Evolutionary conservation across 2,329 filamentous ascomycete genomes (phyloP).

Genomic region (Sclerotinia subarctica): DNA sequence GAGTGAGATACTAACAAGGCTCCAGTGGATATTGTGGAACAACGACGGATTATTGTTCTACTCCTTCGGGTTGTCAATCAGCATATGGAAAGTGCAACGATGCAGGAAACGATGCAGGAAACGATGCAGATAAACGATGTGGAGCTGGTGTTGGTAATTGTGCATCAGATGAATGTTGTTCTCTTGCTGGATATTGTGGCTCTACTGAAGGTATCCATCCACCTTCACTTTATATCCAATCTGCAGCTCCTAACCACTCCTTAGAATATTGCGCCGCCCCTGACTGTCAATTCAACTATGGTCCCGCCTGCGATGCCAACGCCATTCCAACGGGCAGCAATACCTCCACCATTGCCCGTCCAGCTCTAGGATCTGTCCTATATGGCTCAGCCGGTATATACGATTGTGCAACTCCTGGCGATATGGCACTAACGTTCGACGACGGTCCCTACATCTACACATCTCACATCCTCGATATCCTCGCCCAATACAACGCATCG

Average conservation of each 20-base stretch:
- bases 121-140: slow-evolving; percentile 50
- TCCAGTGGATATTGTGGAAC: slow-evolving; percentile 16
- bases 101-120: slow-evolving; percentile 42
- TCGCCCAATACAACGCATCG: slow-evolving; percentile 57
- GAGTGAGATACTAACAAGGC: not conserved
- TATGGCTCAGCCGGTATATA: slow-evolving; percentile 59
- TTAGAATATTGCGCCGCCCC: slow-evolving; percentile 29
- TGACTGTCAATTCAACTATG: slow-evolving; percentile 25
- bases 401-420: slow-evolving; percentile 53
- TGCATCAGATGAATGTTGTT: slow-evolving; percentile 24
- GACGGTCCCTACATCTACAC: slow-evolving; percentile 64
- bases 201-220: slow-evolving; percentile 3
- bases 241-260: not conserved
- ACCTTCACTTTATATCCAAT: not conserved
- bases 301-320: slow-evolving; percentile 54
- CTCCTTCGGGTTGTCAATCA: slow-evolving; percentile 24
- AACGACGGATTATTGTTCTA: slow-evolving; percentile 22
- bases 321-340: slow-evolving; percentile 50
- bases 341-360: slow-evolving; percentile 48
- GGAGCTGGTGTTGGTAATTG: slow-evolving; percentile 21
- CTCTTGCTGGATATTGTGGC: slow-evolving; percentile 23
- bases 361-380: slow-evolving; percentile 50
- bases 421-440: slow-evolving; percentile 65
- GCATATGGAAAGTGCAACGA: slow-evolving; percentile 50
- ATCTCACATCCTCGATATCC: slow-evolving; percentile 56